Conservation (phyloP, 78 protist genomes). For the Paulinella micropora region DNA sequence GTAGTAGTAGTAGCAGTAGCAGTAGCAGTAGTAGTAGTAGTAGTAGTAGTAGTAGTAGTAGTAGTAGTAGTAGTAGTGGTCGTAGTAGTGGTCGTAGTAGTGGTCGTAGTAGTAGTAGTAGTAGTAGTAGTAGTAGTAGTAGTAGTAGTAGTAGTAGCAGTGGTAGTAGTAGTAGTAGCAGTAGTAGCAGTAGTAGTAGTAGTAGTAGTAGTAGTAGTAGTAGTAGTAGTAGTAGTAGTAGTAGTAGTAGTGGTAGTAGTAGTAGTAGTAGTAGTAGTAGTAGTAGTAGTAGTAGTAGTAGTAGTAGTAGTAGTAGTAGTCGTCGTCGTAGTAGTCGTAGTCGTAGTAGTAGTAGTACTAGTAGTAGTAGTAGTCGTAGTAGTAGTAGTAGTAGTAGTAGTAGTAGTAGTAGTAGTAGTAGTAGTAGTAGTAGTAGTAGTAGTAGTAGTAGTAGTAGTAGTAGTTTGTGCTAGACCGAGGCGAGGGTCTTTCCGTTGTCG, state of each 20-base stretch:
- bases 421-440: neutral
- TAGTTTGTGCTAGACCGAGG: too few relatives aligned
- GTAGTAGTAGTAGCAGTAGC: too few relatives aligned
- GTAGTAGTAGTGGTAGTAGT: neutral
- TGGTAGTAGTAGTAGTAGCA: neutral
- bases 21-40: too few relatives aligned
- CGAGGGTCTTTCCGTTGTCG: too few relatives aligned
- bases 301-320: too few relatives aligned
- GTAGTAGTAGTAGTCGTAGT: too few relatives aligned
- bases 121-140: too few relatives aligned
- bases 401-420: neutral
- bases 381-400: neutral
- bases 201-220: neutral
- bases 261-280: neutral
- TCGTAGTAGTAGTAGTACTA: too few relatives aligned
- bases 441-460: neutral
- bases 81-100: too few relatives aligned
- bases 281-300: neutral
- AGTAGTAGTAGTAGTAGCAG: too few relatives aligned
- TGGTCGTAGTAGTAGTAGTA: too few relatives aligned
- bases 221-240: neutral
- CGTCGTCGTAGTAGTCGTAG: too few relatives aligned
- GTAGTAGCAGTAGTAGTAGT: neutral
- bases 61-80: neutral
- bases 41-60: neutral